Evolutionary conservation across 768 basidiomycete genomes (phyloP), one percentile per base, ranked within the genome.

Genomic region (Porphyrellus cyaneotinctus): DNA sequence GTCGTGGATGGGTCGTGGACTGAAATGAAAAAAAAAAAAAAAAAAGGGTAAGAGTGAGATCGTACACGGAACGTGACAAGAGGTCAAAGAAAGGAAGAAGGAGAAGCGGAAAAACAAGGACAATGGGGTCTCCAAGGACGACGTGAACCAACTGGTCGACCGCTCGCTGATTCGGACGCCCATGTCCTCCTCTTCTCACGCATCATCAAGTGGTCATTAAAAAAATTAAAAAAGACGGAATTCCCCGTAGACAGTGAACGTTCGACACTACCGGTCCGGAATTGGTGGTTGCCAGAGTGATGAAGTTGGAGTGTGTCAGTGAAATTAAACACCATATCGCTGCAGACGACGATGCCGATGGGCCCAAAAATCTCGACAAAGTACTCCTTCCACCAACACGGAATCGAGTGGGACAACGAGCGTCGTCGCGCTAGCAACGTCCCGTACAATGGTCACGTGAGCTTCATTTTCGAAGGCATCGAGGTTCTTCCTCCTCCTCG

Each of bases 1-100:
- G 66, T 63, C 60, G 65, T 59, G 67, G 61, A 58, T 60, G 67
- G 64, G 58, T 69, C 66, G 67, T 70, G 62, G 65, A 59, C 63
- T 68, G 47, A 47, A 63, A 68, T 64, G 64, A 70, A 69, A 64
- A 9, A 9, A 64, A 68, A 64, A 9, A 9, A 64, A 68, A 64
- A 64, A 47, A 45, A 39, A 31, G 69, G 72, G 62, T 59, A 70
- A 65, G 52, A 49, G 49, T 51, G 57, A 59, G 60, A 68, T 64
- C 64, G 70, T 67, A 64, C 61, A 75, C 53, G 61, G 58, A 67
- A 70, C 56, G 64, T 66, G 59, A 57, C 62, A 62, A 61, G 64
- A 67, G 63, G 66, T 65, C 60, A 67, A 68, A 65, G 64, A 70
- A 66, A 60, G 67, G 70, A 65, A 65, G 67, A 58, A 56, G n/a